These are phyloP conservation scores for Debaryomyces subglobosus DNA, from an alignment of 1,139 yeast species.

Conservation along the genomic window DNA sequence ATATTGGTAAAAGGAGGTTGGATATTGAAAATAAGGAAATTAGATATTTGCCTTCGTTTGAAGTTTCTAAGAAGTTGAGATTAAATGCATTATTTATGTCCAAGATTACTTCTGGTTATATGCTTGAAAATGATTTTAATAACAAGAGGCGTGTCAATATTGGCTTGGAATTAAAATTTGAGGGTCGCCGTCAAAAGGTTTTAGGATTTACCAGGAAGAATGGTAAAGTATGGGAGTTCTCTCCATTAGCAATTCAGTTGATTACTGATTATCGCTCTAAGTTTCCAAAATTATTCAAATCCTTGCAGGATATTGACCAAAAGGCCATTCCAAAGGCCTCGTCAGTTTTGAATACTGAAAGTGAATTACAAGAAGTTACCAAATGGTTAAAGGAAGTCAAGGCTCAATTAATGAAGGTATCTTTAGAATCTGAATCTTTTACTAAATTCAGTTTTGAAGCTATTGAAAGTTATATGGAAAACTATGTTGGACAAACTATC, in stretches of 20 bases:
- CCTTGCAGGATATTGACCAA: conserved; percentile 29
- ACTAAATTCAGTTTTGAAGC: conserved; percentile 66
- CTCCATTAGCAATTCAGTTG: conserved; percentile 71
- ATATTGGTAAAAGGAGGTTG: conserved; percentile 62
- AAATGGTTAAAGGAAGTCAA: conserved; percentile 65
- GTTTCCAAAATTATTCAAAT: conserved; percentile 64
- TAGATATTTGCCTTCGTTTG: conserved; percentile 67
- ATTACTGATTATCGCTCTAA: conserved; percentile 60
- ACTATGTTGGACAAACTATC: conserved; percentile 45
- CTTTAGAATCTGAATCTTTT: conserved; percentile 79
- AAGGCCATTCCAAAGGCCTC: conserved; percentile 33
- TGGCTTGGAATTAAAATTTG: conserved; percentile 86
- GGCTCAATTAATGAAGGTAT: conserved; percentile 60
- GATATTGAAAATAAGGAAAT: conserved; percentile 56
- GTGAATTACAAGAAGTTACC: conserved; percentile 45
- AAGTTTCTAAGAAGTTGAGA: conserved; percentile 60
- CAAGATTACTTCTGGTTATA: conserved; percentile 72
- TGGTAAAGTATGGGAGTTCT: conserved; percentile 80
- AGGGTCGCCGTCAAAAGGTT: conserved; percentile 77
- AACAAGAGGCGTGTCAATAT: conserved; percentile 58
- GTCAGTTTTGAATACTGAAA: conserved; percentile 24
- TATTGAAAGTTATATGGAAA: conserved; percentile 66
- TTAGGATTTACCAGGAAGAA: conserved; percentile 79
- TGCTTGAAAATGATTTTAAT: conserved; percentile 57
- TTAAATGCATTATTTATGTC: conserved; percentile 71